Evolutionary conservation across 192 early-diverging fungal genomes (phyloP), one percentile per base, ranked within the genome.

Genomic region (Obelidium mucronatum): DNA sequence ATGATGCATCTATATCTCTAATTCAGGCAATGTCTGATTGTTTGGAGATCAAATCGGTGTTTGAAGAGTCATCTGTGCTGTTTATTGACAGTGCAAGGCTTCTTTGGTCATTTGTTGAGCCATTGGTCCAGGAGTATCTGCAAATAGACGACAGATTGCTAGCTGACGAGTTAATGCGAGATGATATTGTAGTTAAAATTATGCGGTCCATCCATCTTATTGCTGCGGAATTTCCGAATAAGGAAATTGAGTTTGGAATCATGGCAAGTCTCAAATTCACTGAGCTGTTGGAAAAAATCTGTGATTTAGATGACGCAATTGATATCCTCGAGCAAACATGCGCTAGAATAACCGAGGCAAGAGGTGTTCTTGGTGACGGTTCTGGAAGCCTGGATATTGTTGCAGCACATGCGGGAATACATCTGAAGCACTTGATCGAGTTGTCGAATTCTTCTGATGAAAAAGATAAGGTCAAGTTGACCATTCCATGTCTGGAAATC

Each of bases 91-190:
- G 69, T 30, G 75, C 67, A 0, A 52, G 65, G 17, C 42, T 82
- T 2, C 33, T 87, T 11, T 87, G 76, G 79, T 44, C 52, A 56
- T 82, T 82, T 63, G 44, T 83, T 42, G 80, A 84, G 44, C 85
- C 81, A 24, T 73, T 76, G 26, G 30, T 85, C 26, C 60, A 74
- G n/a, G 75, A 81, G 15, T 48, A 79, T 24, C 58, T 68, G 35
- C 56, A 55, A 4, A 33, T 73, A 3, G 54, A 58, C 22, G 75
- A 61, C 34, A 51, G 56, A 3, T 28, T 36, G 3, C 59, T 74
- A 28, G 67, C 30, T 34, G 40, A 24, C 2, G 54, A 48, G 1
- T 54, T 84, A 5, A 26, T 48, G 8, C 34, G 34, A n/a, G 83
- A 84, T 40, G 79, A 69, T 34, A 56, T 73, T 30, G 24, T 81